Conservation (phyloP, 75 land plant species). For the Picea sitchensis region DNA sequence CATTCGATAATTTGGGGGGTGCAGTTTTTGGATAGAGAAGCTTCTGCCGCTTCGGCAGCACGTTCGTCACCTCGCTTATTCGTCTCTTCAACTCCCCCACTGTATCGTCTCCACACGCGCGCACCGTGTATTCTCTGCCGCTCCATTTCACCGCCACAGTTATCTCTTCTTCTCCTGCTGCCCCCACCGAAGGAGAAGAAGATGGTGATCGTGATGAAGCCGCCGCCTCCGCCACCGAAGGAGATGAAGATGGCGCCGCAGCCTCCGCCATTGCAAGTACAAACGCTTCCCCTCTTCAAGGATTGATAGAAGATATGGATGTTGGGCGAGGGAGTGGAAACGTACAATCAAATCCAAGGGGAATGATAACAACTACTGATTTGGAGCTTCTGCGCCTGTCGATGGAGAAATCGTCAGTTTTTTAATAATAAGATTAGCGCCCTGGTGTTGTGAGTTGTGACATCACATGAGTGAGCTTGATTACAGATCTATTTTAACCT, state of each 20-base stretch:
- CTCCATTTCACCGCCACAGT: conserved; percentile 88
- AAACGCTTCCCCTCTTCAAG: too few species aligned
- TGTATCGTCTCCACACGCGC: conserved; percentile 87
- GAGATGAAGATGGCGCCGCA: not conserved
- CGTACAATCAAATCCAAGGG: too few species aligned
- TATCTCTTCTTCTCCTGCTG: conserved; percentile 70
- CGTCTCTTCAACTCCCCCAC: conserved; percentile 93
- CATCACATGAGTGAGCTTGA: too few species aligned
- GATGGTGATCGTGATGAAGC: not conserved
- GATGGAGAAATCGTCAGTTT: too few species aligned
- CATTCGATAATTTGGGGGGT: conserved; percentile 62
- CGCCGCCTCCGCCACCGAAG: not conserved
- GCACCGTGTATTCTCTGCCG: conserved; percentile 88
- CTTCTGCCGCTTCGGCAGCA: conserved; percentile 98
- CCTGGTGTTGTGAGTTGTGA: too few species aligned
- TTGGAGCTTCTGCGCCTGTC: too few species aligned
- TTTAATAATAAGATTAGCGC: too few species aligned
- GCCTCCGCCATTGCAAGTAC: not conserved
- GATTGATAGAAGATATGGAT: too few species aligned
- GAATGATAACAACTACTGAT: too few species aligned
- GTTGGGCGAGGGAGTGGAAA: too few species aligned
- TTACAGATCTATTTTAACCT: too few species aligned
- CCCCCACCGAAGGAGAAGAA: not conserved
- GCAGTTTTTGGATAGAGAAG: conserved; percentile 85
- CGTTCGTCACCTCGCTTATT: conserved; percentile 86